Percentiles rank a stretch among this genome's conserved stretches.
Evolutionary conservation across 305 asterid genomes (phyloP).

Genomic region (Withania somnifera): DNA sequence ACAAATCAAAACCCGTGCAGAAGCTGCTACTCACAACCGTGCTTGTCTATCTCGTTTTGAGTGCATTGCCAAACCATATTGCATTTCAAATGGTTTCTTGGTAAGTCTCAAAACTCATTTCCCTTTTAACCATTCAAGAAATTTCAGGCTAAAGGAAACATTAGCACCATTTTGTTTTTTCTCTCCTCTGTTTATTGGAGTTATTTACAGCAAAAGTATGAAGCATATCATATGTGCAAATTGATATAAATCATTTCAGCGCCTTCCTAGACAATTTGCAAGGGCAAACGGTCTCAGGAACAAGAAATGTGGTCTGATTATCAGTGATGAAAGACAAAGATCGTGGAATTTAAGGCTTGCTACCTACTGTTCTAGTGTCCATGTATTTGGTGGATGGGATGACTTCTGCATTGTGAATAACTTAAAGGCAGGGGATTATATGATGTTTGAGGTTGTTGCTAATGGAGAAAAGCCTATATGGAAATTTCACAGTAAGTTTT

Average conservation of each 20-base stretch:
- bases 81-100: neutral
- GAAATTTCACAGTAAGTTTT: neutral
- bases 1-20: neutral
- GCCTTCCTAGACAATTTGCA: neutral
- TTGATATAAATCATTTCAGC: neutral
- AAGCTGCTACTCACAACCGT: neutral
- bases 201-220: neutral
- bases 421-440: neutral
- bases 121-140: neutral
- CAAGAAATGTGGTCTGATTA: neutral
- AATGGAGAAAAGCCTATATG: neutral
- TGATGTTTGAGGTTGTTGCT: neutral
- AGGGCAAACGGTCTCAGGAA: neutral
- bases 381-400: neutral
- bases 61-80: neutral
- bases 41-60: neutral
- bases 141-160: neutral
- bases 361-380: neutral
- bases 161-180: neutral
- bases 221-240: neutral
- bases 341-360: neutral
- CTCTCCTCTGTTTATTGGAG: neutral
- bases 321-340: neutral
- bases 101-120: neutral
- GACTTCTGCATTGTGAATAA: neutral